phyloP scores from a whole-genome alignment of 768 basidiomycete species.

The Podaxis mareebaensis region DNA sequence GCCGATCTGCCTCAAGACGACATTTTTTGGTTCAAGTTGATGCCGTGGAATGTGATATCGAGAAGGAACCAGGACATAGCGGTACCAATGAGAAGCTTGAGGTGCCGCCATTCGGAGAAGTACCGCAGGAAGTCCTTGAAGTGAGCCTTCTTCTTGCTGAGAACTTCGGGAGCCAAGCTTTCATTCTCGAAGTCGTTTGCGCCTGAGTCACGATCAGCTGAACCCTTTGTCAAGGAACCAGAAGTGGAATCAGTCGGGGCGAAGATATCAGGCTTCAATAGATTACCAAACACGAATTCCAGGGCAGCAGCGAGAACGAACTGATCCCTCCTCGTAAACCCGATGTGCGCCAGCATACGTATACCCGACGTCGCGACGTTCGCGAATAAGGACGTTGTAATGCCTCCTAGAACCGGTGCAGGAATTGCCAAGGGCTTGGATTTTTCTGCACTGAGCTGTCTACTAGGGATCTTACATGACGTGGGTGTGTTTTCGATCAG shows the following conservation, averaged over 20 bases:
- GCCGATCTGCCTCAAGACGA: slow-evolving; percentile 72
- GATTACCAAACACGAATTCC: slow-evolving; percentile 68
- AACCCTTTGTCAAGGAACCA: neutral
- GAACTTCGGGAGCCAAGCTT: slow-evolving; percentile 20
- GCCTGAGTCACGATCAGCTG: neutral
- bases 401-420: slow-evolving; percentile 78
- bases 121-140: slow-evolving; percentile 62
- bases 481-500: too few relatives aligned
- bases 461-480: too few relatives aligned
- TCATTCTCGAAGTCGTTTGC: slow-evolving; percentile 13
- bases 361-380: slow-evolving; percentile 71
- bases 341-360: slow-evolving; percentile 61
- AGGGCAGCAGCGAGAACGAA: slow-evolving; percentile 72
- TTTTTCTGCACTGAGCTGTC: too few relatives aligned
- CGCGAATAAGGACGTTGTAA: slow-evolving; percentile 86
- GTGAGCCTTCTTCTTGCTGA: slow-evolving; percentile 49
- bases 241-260: slow-evolving; percentile 5
- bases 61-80: slow-evolving; percentile 73
- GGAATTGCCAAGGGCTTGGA: slow-evolving; percentile 64
- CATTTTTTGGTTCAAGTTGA: slow-evolving; percentile 67
- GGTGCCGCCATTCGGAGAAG: slow-evolving; percentile 73
- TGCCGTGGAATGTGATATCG: slow-evolving; percentile 80
- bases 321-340: slow-evolving; percentile 63
- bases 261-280: slow-evolving; percentile 66
- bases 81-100: slow-evolving; percentile 68